Evolutionary conservation across 345 rosid genomes (phyloP), one percentile per base, ranked within the genome.

Genomic region (Ricinus communis): DNA sequence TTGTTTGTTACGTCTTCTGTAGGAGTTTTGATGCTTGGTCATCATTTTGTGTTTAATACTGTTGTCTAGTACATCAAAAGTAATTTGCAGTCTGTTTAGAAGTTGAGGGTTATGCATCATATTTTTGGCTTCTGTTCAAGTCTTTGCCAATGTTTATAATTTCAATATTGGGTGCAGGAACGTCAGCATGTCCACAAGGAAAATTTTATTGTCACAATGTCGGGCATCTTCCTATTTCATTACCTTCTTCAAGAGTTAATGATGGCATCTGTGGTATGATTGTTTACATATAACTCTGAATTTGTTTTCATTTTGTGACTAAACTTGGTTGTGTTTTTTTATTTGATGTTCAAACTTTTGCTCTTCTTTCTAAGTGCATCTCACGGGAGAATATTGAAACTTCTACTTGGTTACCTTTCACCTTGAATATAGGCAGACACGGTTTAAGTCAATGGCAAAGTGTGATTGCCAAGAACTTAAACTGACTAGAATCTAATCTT

Each of bases 241-340:
- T 91, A 45, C 91, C 86, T 79, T 89, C 98, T 62, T 91, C 97
- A 12, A 88, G 90, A 80, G 96, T 93, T 68, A 93, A 91, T 75
- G 98, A 93, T 77, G 97, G 93, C 25, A 85, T 93, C 18, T 91
- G 98, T 71, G 98, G 98, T 93, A 81, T 65, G 89, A 8, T 31
- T 50, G 57, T 19, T 52, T 50, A 5, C 19, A 8, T 28, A 49
- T 28, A 65, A 15, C n/a, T 30, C 16, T 46, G 54, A 25, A 27
- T 27, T 4, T 45, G 31, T 22, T 64, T 4, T 43, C 51, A 24
- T 43, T 43, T 45, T 25, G 36, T 45, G 21, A 16, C 36, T 30
- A 45, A 27, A 18, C 43, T 14, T 4, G 19, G 27, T 43, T 22
- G 18, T 38, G 18, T 28, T 62, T 21, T 21, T 38, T 14, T 19